phyloP scores from a whole-genome alignment of 148 eudicot genomes.

The Silene uniflora region DNA sequence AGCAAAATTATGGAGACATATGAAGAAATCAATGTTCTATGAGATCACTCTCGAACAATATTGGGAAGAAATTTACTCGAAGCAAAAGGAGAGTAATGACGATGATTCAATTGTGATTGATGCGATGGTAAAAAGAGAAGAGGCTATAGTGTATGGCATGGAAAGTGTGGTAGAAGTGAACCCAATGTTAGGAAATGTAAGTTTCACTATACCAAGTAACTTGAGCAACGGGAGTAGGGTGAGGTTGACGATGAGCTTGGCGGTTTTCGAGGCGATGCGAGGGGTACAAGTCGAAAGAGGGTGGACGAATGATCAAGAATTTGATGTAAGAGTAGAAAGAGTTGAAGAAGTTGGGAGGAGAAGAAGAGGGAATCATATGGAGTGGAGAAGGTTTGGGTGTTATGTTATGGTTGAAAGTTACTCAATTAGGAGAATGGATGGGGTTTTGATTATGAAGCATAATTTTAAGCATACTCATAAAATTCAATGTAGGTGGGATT shows the following conservation, averaged over 20 bases:
- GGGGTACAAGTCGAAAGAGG: slow-evolving; percentile 53
- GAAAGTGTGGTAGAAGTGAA: slow-evolving; percentile 37
- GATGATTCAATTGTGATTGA: slow-evolving; percentile 31
- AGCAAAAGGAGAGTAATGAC: slow-evolving; percentile 27
- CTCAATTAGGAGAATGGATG: slow-evolving; percentile 56
- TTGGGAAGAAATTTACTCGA: slow-evolving; percentile 54
- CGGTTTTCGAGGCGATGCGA: slow-evolving; percentile 51
- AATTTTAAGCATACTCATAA: slow-evolving; percentile 48
- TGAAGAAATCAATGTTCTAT: slow-evolving; percentile 44
- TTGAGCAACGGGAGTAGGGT: slow-evolving; percentile 20
- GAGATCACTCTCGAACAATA: slow-evolving; percentile 50
- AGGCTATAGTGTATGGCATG: slow-evolving; percentile 39
- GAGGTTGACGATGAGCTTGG: slow-evolving; percentile 40
- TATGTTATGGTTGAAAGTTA: slow-evolving; percentile 63
- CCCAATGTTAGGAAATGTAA: slow-evolving; percentile 32
- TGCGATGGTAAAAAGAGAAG: slow-evolving; percentile 42
- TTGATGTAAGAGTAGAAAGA: slow-evolving; percentile 43
- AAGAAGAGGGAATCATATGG: slow-evolving; percentile 17
- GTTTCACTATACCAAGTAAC: slow-evolving; percentile 28
- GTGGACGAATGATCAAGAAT: slow-evolving; percentile 39
- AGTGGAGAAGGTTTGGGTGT: slow-evolving; percentile 52
- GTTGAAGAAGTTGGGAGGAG: slow-evolving; percentile 31
- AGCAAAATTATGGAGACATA: slow-evolving; percentile 34
- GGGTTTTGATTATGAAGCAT: slow-evolving; percentile 50
- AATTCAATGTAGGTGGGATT: slow-evolving; percentile 55